These are phyloP conservation scores for Immersiella caudata DNA, from an alignment of 495 filamentous ascomycete species.

Conservation along the genomic window DNA sequence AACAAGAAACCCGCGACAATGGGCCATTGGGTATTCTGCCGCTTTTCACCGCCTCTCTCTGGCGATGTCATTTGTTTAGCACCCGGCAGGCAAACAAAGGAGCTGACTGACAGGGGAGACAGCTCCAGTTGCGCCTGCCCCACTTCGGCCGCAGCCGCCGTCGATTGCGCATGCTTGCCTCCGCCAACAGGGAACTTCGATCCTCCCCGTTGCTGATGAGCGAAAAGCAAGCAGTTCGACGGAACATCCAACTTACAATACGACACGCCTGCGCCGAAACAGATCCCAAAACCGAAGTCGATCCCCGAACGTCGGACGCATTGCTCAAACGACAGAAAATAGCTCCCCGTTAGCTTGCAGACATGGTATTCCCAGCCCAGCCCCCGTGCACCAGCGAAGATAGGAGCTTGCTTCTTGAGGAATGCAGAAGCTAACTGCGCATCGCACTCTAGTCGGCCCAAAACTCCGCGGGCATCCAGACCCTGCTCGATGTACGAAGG, in stretches of 20 bases:
- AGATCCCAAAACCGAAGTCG: too few species aligned
- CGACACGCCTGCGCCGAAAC: not conserved
- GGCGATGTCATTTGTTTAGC: slow-evolving; percentile 14
- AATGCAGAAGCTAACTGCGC: not conserved
- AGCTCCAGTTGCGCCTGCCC: slow-evolving; percentile 5
- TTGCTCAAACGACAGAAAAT: not conserved
- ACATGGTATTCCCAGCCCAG: not conserved
- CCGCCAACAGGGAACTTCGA: not conserved
- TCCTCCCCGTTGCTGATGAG: not conserved
- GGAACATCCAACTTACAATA: not conserved
- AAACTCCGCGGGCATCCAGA: slow-evolving; percentile 97
- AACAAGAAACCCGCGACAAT: not conserved
- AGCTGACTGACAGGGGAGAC: not conserved
- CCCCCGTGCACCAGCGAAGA: not conserved
- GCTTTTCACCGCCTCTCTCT: slow-evolving; percentile 14
- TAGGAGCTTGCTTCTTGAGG: not conserved
- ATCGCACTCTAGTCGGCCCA: slow-evolving; percentile 74
- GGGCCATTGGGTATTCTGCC: too few species aligned
- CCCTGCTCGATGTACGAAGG: slow-evolving; percentile 88
- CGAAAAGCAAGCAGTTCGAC: not conserved
- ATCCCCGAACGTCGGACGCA: not conserved
- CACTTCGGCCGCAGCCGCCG: slow-evolving; percentile 15
- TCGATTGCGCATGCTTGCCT: slow-evolving; percentile 10
- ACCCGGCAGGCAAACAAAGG: slow-evolving; percentile 17
- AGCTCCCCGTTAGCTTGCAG: not conserved